phyloP scores from a whole-genome alignment of 2,329 filamentous ascomycete species.

The Fusarium sp. region DNA sequence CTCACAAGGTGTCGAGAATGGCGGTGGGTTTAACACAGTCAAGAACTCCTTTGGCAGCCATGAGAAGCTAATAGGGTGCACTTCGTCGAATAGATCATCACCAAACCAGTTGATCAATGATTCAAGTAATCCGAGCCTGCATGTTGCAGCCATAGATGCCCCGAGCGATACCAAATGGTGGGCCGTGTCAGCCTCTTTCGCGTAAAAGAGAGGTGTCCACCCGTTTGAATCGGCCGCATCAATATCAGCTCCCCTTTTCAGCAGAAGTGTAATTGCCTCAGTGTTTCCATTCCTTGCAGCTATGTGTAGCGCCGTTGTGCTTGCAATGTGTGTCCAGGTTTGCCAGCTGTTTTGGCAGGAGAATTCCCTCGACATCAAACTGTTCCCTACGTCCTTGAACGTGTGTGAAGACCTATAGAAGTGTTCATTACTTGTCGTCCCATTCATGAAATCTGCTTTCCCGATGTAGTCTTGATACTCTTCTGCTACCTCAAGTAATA shows the following conservation, averaged over 20 bases:
- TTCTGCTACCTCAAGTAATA: not conserved
- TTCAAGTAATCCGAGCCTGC: not conserved
- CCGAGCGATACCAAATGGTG: not conserved
- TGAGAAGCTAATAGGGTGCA: not conserved
- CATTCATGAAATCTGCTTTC: not conserved
- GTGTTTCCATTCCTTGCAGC: not conserved
- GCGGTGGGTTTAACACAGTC: rapidly evolving
- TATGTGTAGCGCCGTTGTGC: not conserved
- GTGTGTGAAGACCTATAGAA: not conserved
- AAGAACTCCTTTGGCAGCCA: not conserved
- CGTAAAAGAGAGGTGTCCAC: not conserved
- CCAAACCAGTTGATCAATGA: not conserved
- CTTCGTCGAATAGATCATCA: not conserved
- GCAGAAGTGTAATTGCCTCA: not conserved
- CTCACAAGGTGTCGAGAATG: not conserved
- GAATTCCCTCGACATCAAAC: rapidly evolving
- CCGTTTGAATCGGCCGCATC: not conserved
- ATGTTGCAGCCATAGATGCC: not conserved
- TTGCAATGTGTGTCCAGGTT: not conserved
- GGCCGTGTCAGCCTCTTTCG: not conserved
- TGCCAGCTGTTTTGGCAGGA: not conserved
- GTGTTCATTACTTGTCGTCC: not conserved
- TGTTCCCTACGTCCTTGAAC: not conserved
- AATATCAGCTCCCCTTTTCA: not conserved
- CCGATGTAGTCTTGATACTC: not conserved